These are phyloP conservation scores for Malus hybrid DNA, from an alignment of 331 rosid genomes.

Conservation along the genomic window DNA sequence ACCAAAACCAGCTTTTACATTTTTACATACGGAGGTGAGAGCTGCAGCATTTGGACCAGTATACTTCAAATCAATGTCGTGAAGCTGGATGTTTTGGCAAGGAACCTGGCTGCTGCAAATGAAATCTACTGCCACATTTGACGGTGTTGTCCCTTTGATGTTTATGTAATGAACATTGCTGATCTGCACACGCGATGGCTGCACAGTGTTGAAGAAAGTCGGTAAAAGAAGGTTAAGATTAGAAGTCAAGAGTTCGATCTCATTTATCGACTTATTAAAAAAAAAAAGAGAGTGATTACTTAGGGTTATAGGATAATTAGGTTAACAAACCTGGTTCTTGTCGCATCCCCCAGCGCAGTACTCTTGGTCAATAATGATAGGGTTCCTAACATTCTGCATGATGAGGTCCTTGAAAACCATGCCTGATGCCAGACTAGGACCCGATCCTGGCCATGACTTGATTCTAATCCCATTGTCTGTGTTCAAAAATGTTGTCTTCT, in stretches of 20 bases:
- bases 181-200: conserved; percentile 38
- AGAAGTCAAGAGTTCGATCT: neutral
- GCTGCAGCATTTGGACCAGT: neutral
- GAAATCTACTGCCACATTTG: conserved; percentile 21
- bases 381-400: conserved; percentile 37
- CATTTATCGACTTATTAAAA: neutral
- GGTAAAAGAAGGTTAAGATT: neutral
- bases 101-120: conserved; percentile 35
- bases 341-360: conserved; percentile 28
- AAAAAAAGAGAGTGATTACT: too few relatives aligned
- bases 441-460: conserved; percentile 51
- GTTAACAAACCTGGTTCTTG: neutral
- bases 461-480: conserved; percentile 50
- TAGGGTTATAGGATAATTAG: neutral
- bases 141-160: conserved; percentile 35
- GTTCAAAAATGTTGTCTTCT: conserved; percentile 24
- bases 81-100: conserved; percentile 29
- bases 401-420: conserved; percentile 35
- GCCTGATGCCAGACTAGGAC: conserved; percentile 22
- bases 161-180: conserved; percentile 37
- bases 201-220: neutral
- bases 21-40: conserved; percentile 13
- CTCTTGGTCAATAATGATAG: conserved; percentile 53
- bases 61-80: conserved; percentile 24
- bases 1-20: conserved; percentile 22